Evolutionary conservation across 2,329 filamentous ascomycete genomes (phyloP), one percentile per base, ranked within the genome.

Genomic region (Iodosphaeria phyllophila): DNA sequence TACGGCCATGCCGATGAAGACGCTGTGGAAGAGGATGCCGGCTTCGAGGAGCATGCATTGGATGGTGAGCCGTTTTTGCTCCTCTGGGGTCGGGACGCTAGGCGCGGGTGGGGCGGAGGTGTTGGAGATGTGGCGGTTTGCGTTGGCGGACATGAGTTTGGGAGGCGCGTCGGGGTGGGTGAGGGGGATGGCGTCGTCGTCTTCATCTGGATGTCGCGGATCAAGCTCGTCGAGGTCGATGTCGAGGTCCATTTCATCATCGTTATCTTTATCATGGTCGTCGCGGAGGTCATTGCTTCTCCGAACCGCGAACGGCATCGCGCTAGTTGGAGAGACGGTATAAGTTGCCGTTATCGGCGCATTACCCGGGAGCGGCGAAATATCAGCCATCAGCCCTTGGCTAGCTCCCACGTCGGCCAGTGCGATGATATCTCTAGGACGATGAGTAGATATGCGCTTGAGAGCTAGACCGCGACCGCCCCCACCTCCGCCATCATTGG

Each of bases 1-100:
- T 16, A 89, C 60, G 4, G 79, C 77, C 76, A 86, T 84, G 32
- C 79, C 79, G 37, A 89, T 86, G 41, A 89, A 89, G 27, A 89
- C 60, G 40, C 71, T 78, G 52, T 89, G 79, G 43, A 86, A 86
- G 10, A 89, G 60, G 32, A 89, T 86, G 12, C 79, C 79, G 1
- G 77, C 77, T 49, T 86, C 79, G 3, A 89, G 63, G 13, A 89
- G 60, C 22, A 86, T 54, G 36, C 78, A 84, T 46, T 89, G 79
- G 7, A 84, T 53, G 36, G 84, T 60, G 34, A 74, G 62, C 8
- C 73, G 63, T 39, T 72, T 65, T 30, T 65, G 61, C 47, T 74
- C 57, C 41, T 78, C 60, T 23, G 64, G 43, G 18, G 46, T 54
- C 35, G 37, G 41, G 36, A 34, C 23, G 19, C 47, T 46, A 5